phyloP scores from a whole-genome alignment of 2,329 filamentous ascomycete genomes.

The Epichloe sylvatica region DNA sequence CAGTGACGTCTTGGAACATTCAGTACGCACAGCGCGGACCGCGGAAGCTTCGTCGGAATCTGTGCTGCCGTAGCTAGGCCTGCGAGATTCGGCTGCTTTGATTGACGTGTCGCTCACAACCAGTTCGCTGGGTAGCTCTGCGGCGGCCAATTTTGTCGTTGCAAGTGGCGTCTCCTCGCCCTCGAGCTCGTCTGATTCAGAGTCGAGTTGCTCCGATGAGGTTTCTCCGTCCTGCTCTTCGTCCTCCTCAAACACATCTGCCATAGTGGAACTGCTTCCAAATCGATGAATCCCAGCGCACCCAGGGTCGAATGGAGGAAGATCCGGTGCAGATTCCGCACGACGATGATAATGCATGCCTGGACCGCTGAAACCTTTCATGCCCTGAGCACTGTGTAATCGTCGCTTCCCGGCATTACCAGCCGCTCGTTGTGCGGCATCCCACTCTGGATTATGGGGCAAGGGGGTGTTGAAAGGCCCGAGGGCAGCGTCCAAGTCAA shows the following conservation, averaged over 20 bases:
- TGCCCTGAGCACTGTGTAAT: slow-evolving; percentile 63
- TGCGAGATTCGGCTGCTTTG: slow-evolving; percentile 18
- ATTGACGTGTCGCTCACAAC: slow-evolving; percentile 7
- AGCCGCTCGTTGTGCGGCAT: slow-evolving; percentile 47
- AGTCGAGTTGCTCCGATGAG: not conserved
- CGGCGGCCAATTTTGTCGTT: slow-evolving; percentile 4
- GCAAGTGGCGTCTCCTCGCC: slow-evolving; percentile 16
- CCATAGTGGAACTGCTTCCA: slow-evolving; percentile 60
- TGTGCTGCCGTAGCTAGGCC: slow-evolving; percentile 33
- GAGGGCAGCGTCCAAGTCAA: slow-evolving; percentile 86
- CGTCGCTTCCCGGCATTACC: slow-evolving; percentile 44
- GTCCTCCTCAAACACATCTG: slow-evolving; percentile 76
- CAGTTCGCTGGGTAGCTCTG: not conserved
- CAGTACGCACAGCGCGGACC: slow-evolving; percentile 26
- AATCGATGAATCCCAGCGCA: slow-evolving; percentile 46
- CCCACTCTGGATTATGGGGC: slow-evolving; percentile 48
- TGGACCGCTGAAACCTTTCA: slow-evolving; percentile 53
- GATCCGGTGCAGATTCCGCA: slow-evolving; percentile 66
- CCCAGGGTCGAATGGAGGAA: slow-evolving; percentile 56
- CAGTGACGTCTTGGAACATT: slow-evolving; percentile 35
- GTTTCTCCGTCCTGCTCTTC: slow-evolving; percentile 55
- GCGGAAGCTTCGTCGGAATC: slow-evolving; percentile 18
- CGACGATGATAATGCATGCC: slow-evolving; percentile 65
- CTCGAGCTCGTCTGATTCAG: not conserved
- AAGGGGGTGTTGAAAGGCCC: slow-evolving; percentile 85